These are phyloP conservation scores for Orobanche coerulescens DNA, from an alignment of 257 asterid species.

Conservation along the genomic window DNA sequence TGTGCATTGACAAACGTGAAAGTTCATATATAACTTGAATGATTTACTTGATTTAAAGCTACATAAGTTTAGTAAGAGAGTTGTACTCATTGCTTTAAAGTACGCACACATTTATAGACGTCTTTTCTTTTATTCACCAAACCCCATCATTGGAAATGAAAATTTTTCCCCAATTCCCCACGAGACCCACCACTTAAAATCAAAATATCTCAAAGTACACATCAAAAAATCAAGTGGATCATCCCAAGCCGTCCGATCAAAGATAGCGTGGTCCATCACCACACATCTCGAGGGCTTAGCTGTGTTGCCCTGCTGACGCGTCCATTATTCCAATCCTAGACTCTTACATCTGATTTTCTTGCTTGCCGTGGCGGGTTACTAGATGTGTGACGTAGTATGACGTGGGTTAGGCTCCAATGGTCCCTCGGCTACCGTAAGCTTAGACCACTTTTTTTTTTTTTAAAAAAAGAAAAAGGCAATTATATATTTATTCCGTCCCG, in stretches of 20 bases:
- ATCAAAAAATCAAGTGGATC: neutral
- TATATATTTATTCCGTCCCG: no score
- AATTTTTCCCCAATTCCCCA: neutral
- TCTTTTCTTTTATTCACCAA: neutral
- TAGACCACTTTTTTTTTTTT: no score
- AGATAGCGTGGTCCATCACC: conserved; percentile 28
- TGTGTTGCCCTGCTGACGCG: conserved; percentile 26
- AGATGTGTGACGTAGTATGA: conserved; percentile 28
- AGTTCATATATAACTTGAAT: no score
- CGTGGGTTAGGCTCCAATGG: conserved; percentile 24
- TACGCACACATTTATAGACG: neutral
- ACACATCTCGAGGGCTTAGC: conserved; percentile 31
- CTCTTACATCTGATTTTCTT: conserved; percentile 15
- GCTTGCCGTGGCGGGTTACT: conserved; percentile 34
- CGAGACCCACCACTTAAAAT: conserved; percentile 17
- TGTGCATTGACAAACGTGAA: no score
- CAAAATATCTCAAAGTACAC: conserved; percentile 2
- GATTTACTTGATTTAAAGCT: no score
- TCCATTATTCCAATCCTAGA: conserved; percentile 23
- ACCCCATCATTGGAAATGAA: conserved; percentile 23
- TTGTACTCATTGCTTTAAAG: neutral
- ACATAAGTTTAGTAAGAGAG: no score
- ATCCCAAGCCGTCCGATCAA: conserved; percentile 20
- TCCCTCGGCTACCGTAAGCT: conserved; percentile 23
- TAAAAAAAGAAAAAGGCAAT: no score